These are phyloP conservation scores for Kuraishia hungarica DNA, from an alignment of 805 yeast species.

Conservation along the genomic window DNA sequence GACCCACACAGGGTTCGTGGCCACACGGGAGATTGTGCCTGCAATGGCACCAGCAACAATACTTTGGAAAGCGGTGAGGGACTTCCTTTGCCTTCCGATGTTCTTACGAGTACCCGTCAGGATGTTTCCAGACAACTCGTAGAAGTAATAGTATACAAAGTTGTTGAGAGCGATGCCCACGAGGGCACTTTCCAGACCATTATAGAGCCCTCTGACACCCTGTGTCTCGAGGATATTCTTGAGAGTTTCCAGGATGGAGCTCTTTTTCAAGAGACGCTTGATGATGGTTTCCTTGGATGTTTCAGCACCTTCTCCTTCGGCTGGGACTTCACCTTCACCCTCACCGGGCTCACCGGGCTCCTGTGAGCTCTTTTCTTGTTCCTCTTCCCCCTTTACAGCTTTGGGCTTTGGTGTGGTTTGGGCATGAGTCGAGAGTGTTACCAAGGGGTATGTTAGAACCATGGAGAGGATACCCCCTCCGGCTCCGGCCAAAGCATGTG, in stretches of 20 bases:
- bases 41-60: slow-evolving; percentile 78
- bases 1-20: slow-evolving; percentile 91
- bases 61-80: slow-evolving; percentile 55
- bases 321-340: slow-evolving; percentile 3
- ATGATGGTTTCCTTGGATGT: not conserved
- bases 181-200: slow-evolving; percentile 84
- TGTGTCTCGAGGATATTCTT: slow-evolving; percentile 42
- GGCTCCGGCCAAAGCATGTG: slow-evolving; percentile 94
- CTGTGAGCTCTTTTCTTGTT: slow-evolving; percentile 13
- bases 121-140: slow-evolving; percentile 41
- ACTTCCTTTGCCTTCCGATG: slow-evolving; percentile 13
- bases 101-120: slow-evolving; percentile 2
- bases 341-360: no score
- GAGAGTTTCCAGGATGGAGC: slow-evolving; percentile 18
- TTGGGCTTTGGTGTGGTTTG: slow-evolving; percentile 48
- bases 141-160: slow-evolving; percentile 84
- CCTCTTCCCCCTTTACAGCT: slow-evolving; percentile 10
- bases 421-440: slow-evolving; percentile 79
- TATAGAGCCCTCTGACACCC: slow-evolving; percentile 63
- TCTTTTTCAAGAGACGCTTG: not conserved
- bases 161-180: slow-evolving; percentile 82
- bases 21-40: slow-evolving; percentile 74
- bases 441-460: slow-evolving; percentile 84
- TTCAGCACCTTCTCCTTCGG: slow-evolving; percentile 6
- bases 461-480: slow-evolving; percentile 87